Evolutionary conservation across 306 rosid genomes (phyloP), one percentile per base, ranked within the genome.

Genomic region (Castanea sativa): DNA sequence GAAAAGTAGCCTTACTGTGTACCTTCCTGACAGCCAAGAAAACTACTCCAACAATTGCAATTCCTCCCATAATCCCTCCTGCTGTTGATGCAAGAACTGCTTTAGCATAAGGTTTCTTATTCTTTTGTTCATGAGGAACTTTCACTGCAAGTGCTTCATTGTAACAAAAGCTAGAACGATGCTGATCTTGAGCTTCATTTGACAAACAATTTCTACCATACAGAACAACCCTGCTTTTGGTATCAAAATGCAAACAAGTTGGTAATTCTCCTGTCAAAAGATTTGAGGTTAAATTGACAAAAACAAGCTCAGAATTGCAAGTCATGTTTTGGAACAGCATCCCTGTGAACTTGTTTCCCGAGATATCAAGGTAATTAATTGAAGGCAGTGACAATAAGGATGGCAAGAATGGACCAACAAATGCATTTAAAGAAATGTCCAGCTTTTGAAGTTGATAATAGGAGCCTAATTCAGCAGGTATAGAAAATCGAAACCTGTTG

Each of bases 121-220:
- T 89, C 78, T 82, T 83, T 35, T 76, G 76, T 77, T 71, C 74
- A 51, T 21, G 85, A 4, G 92, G 90, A 29, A 95, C 83, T 52
- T 29, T 82, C 76, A 95, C 99, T 2, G 99, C 99, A 78, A 95
- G 58, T 80, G 99, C 98, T 90, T 93, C 96, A 53, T 81, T 85
- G 59, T 87, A 93, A 84, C 99, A 95, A 73, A 90, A 85, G 12
- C 29, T 69, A 4, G 83, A 72, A 73, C 87, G 90, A 33, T 86
- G 75, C 80, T 92, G 97, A 55, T 80, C 80, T 78, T 86, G 83
- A 56, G 82, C 80, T 71, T 78, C 84, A 73, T 76, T 84, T 55
- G 87, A 83, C 20, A 95, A 90, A 83, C 99, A 93, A 71, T 95
- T 95, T 49, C 87, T 71, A 53, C 80, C 78, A 85, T 79, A 95